phyloP scores from a whole-genome alignment of 2,329 filamentous ascomycete species.

The Penicillium sumatraense region DNA sequence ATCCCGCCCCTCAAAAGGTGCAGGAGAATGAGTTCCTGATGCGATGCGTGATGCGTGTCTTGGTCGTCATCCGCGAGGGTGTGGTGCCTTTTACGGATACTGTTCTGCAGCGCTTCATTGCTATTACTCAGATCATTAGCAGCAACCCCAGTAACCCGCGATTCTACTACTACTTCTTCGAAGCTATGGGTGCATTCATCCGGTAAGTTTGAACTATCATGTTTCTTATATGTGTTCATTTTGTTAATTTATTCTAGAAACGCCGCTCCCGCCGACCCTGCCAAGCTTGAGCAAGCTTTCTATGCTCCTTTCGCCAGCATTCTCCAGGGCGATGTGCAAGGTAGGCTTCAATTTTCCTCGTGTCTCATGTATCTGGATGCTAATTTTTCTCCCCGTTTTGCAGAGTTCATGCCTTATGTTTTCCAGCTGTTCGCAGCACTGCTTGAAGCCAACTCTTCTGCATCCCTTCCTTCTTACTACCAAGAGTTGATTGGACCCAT shows the following conservation, averaged over 20 bases:
- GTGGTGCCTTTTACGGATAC: slow-evolving; percentile 74
- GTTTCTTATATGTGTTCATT: neutral
- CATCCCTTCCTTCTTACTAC: slow-evolving; percentile 80
- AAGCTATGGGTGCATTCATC: slow-evolving; percentile 88
- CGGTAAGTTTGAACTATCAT: slow-evolving; percentile 50
- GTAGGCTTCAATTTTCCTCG: slow-evolving; percentile 47
- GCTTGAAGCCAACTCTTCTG: slow-evolving; percentile 80
- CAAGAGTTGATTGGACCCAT: slow-evolving; percentile 77
- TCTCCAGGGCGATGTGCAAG: slow-evolving; percentile 79
- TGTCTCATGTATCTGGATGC: slow-evolving; percentile 26
- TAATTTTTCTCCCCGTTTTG: slow-evolving; percentile 29
- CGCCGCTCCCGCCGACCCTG: slow-evolving; percentile 69
- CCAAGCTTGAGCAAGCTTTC: slow-evolving; percentile 76
- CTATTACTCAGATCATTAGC: slow-evolving; percentile 89
- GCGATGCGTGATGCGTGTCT: slow-evolving; percentile 96
- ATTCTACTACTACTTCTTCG: slow-evolving; percentile 99
- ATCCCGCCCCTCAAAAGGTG: slow-evolving; percentile 83
- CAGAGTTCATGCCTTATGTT: slow-evolving; percentile 93
- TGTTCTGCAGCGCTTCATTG: slow-evolving; percentile 81
- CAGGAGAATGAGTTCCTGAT: slow-evolving; percentile 99
- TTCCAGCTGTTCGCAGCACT: slow-evolving; percentile 94
- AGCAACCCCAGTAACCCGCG: slow-evolving; percentile 95
- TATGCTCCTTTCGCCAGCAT: slow-evolving; percentile 84
- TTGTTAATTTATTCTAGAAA: slow-evolving; percentile 49
- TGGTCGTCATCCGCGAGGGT: slow-evolving; percentile 89